Conservation (phyloP, 2,329 filamentous ascomycete species). For the Ceratocystis huliohia region DNA sequence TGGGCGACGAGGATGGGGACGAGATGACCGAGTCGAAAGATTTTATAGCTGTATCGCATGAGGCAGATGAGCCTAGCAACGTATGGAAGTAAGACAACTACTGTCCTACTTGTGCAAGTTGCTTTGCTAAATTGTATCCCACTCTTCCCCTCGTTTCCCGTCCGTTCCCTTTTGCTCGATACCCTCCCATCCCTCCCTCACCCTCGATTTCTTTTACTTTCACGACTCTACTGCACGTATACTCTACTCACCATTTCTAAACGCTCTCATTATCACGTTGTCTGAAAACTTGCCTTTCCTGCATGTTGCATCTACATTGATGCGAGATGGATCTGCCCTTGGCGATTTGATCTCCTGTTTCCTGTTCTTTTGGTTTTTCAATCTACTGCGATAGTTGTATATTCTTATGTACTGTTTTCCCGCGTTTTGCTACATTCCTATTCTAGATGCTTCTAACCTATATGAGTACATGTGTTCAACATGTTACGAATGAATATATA, state of each 20-base stretch:
- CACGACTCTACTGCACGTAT: not conserved
- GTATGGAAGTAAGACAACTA: conserved; percentile 27
- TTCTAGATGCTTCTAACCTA: not conserved
- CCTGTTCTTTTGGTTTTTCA: not conserved
- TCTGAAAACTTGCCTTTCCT: not conserved
- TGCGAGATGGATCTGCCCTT: not conserved
- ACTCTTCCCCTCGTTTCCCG: not conserved
- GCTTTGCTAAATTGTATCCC: not conserved
- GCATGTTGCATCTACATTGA: not conserved
- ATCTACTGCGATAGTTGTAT: not conserved
- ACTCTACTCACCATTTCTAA: not conserved
- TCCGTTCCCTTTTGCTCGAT: conserved; percentile 1
- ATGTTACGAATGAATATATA: not conserved
- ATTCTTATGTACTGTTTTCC: not conserved
- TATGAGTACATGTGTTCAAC: not conserved
- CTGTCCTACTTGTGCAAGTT: not conserved
- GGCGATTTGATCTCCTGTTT: not conserved
- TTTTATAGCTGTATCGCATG: conserved; percentile 39
- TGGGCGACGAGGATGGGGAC: conserved; percentile 8
- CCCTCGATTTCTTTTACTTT: not conserved
- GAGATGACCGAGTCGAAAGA: conserved; percentile 30
- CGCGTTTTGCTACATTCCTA: not conserved
- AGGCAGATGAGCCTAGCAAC: conserved; percentile 26
- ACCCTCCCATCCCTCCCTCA: not conserved
- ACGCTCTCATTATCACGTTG: not conserved